Evolutionary conservation across 306 rosid genomes (phyloP), one percentile per base, ranked within the genome.

Genomic region (Gleditsia sinensis): DNA sequence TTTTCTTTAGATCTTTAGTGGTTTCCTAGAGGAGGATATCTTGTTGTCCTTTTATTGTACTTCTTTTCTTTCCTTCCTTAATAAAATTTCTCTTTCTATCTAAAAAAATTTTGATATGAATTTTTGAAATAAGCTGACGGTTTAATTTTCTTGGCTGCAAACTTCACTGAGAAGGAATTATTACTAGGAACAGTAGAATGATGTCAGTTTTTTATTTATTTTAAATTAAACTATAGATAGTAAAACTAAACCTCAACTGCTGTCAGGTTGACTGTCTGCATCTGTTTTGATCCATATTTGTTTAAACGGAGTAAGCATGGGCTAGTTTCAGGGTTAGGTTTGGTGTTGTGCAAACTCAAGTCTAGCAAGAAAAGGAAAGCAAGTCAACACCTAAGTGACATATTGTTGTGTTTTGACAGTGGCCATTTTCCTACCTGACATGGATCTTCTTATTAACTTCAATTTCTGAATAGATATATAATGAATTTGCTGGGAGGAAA

Each of bases 281-380:
- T 5, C 27, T 74, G 74, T 56, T 11, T 3, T 27, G 19, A 27
- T 14, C 7, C n/a, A 25, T 17, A 56, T 17, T 56, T 40, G 10
- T 68, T n/a, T 67, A 53, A 70, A 45, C 69, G 9, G 21, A 24
- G 54, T 57, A 14, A 21, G 23, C 0, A 17, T 60, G 16, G 10
- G 8, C 2, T 42, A 1, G 10, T 12, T 42, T 42, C 16, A 3
- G 8, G 14, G 10, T 42, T 42, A 42, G 3, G 13, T 42, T 42
- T 42, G 48, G 48, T 7, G 14, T 33, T 60, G 9, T 36, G n/a
- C 48, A 3, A 23, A 33, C 30, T 37, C 61, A 9, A 64, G 19
- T 64, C 33, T n/a, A 27, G 56, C 34, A 51, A 37, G 27, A 75
- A 51, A 63, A 43, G 28, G 39, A 25, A 74, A 53, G 24, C 19